Conservation (phyloP, 2,329 filamentous ascomycete species). For the Chrysoporthe cubensis region DNA sequence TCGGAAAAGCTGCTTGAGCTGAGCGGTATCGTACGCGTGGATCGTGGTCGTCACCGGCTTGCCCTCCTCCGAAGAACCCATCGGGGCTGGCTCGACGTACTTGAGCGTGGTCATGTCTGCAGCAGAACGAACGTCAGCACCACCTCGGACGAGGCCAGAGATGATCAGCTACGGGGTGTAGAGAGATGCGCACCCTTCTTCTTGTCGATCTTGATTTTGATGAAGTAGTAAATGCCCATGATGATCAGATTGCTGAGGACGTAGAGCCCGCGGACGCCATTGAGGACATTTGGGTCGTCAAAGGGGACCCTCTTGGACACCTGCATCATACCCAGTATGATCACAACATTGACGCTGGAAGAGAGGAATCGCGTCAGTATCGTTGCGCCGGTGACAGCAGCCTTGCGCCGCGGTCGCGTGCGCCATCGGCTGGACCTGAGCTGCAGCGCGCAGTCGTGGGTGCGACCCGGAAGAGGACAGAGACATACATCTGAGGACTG, state of each 20-base stretch:
- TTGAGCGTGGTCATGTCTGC: slow-evolving; percentile 95
- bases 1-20: slow-evolving; percentile 85
- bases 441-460: neutral
- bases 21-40: slow-evolving; percentile 88
- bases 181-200: slow-evolving; percentile 79
- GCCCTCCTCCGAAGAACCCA: slow-evolving; percentile 91
- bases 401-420: slow-evolving; percentile 17
- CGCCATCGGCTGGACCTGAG: neutral
- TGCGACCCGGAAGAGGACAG: neutral
- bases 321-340: slow-evolving; percentile 98
- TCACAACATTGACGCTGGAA: slow-evolving; percentile 83
- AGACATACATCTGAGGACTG: slow-evolving; percentile 66
- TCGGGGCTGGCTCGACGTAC: slow-evolving; percentile 93
- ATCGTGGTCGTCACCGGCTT: slow-evolving; percentile 97
- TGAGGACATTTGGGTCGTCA: slow-evolving; percentile 73
- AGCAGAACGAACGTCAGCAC: slow-evolving; percentile 10
- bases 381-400: too few relatives aligned
- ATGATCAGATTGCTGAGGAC: slow-evolving; percentile 78
- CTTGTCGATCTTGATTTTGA: slow-evolving; percentile 83
- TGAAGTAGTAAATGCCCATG: slow-evolving; percentile 80
- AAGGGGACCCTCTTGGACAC: slow-evolving; percentile 95
- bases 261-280: slow-evolving; percentile 59
- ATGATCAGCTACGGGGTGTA: neutral
- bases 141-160: neutral
- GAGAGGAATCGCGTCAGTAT: slow-evolving; percentile 32